These are phyloP conservation scores for Botrytis medusae DNA, from an alignment of 2,329 filamentous ascomycete species.

Conservation along the genomic window DNA sequence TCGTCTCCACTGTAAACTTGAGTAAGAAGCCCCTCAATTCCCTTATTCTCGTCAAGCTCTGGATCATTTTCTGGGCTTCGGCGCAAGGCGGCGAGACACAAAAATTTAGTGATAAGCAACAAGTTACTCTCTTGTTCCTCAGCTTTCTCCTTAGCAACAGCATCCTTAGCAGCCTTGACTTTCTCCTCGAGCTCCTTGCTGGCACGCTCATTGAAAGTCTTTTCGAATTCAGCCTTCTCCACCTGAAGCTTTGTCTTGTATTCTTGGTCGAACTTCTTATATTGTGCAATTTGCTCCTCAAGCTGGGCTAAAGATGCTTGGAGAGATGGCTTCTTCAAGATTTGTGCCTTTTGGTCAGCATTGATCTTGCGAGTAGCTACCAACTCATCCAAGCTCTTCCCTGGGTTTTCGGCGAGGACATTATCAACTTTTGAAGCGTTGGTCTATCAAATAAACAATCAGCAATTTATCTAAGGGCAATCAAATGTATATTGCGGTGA, in stretches of 20 bases:
- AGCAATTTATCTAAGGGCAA: slow-evolving; percentile 21
- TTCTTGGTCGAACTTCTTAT: slow-evolving; percentile 73
- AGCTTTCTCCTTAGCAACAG: slow-evolving; percentile 47
- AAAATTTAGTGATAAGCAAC: slow-evolving; percentile 73
- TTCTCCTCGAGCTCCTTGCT: slow-evolving; percentile 49
- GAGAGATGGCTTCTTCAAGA: slow-evolving; percentile 73
- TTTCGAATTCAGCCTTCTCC: slow-evolving; percentile 61
- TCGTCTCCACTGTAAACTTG: slow-evolving; percentile 78
- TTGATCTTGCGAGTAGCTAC: slow-evolving; percentile 74
- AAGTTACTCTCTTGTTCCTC: slow-evolving; percentile 63
- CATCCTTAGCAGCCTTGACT: slow-evolving; percentile 48
- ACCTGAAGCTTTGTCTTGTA: slow-evolving; percentile 60
- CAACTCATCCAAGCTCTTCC: slow-evolving; percentile 71
- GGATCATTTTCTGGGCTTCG: slow-evolving; percentile 64
- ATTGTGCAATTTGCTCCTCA: slow-evolving; percentile 72
- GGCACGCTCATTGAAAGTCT: slow-evolving; percentile 52
- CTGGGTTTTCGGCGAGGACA: slow-evolving; percentile 67
- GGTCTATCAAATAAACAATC: slow-evolving; percentile 48
- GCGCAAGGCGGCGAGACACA: slow-evolving; percentile 75
- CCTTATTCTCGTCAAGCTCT: slow-evolving; percentile 69
- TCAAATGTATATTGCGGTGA: slow-evolving; percentile 26
- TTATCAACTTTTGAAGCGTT: slow-evolving; percentile 71
- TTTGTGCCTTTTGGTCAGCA: slow-evolving; percentile 73
- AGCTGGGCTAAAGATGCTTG: slow-evolving; percentile 66
- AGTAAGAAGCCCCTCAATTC: slow-evolving; percentile 76